Conservation (phyloP, 768 basidiomycete genomes). For the Suillus decipiens region DNA sequence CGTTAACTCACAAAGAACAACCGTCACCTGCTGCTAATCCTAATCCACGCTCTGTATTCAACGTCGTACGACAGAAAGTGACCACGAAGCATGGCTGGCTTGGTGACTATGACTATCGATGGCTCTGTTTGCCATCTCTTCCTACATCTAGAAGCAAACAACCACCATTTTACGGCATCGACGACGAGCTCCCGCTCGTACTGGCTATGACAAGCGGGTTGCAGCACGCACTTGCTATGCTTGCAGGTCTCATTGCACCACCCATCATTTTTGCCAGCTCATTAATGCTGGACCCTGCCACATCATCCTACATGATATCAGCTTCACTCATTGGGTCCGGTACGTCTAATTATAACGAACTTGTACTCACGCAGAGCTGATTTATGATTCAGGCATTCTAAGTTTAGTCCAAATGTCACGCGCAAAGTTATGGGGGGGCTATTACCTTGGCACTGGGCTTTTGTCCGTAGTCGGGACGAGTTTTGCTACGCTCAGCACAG, state of each 20-base stretch:
- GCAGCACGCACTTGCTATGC: conserved; percentile 80
- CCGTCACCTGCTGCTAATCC: conserved; percentile 19
- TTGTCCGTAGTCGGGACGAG: conserved; percentile 82
- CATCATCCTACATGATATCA: conserved; percentile 78
- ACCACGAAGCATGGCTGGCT: conserved; percentile 70
- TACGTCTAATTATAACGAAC: conserved; percentile 31
- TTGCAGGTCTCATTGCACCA: conserved; percentile 80
- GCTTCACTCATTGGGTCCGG: conserved; percentile 80
- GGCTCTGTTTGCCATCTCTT: conserved; percentile 68
- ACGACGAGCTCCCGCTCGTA: conserved; percentile 70
- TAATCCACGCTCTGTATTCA: conserved; percentile 6
- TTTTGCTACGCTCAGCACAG: conserved; percentile 77
- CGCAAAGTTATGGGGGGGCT: conserved; percentile 57
- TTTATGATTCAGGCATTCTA: conserved; percentile 57
- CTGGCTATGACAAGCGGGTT: conserved; percentile 74
- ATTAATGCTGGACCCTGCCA: conserved; percentile 56
- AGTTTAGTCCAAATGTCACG: conserved; percentile 82
- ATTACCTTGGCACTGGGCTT: conserved; percentile 78
- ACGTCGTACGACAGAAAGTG: conserved; percentile 35
- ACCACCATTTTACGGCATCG: conserved; percentile 77
- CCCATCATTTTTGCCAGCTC: conserved; percentile 77
- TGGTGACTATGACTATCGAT: conserved; percentile 81
- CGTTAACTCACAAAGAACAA: conserved; percentile 18
- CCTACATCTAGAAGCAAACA: conserved; percentile 42
- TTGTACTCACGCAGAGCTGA: neutral